Conservation (phyloP, 352 stramenopile species). For the Phytophthora ramorum region DNA sequence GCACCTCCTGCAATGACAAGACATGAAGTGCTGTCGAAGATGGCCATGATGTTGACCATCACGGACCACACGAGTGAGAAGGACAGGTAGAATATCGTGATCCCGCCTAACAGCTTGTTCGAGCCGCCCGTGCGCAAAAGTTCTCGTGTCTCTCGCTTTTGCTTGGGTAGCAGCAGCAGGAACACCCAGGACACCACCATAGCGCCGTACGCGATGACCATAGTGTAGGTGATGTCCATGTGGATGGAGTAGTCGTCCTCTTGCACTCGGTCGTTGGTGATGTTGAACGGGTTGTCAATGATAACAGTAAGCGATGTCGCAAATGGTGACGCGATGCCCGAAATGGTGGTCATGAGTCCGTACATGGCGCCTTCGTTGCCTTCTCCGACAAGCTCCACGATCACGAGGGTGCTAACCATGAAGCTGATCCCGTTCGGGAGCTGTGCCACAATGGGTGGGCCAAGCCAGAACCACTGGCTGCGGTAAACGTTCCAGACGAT, state of each 20-base stretch:
- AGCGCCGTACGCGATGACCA: constrained; percentile 45
- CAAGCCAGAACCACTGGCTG: constrained; percentile 58
- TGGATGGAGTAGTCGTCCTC: constrained; percentile 43
- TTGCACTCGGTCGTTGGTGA: constrained; percentile 39
- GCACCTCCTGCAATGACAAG: constrained; percentile 38
- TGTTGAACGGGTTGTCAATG: constrained; percentile 45
- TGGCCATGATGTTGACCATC: constrained; percentile 49
- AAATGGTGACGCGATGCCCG: constrained; percentile 45
- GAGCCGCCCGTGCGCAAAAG: constrained; percentile 40
- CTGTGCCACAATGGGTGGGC: constrained; percentile 40
- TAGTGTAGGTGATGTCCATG: constrained; percentile 53
- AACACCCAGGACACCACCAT: constrained; percentile 43
- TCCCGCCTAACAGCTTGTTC: constrained; percentile 32
- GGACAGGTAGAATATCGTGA: constrained; percentile 45
- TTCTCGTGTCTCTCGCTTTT: constrained; percentile 47
- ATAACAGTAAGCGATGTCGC: constrained; percentile 45
- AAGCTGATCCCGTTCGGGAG: constrained; percentile 48
- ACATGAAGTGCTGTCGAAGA: constrained; percentile 47
- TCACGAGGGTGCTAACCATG: constrained; percentile 48
- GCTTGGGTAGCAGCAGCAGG: constrained; percentile 44
- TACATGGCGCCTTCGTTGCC: constrained; percentile 64
- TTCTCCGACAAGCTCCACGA: constrained; percentile 46
- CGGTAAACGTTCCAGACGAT: constrained; percentile 49
- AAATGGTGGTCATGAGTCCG: constrained; percentile 51
- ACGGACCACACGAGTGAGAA: constrained; percentile 48